Base-by-base conservation (phyloP, 805 yeast genomes). In the Hanseniaspora guilliermondii region DNA sequence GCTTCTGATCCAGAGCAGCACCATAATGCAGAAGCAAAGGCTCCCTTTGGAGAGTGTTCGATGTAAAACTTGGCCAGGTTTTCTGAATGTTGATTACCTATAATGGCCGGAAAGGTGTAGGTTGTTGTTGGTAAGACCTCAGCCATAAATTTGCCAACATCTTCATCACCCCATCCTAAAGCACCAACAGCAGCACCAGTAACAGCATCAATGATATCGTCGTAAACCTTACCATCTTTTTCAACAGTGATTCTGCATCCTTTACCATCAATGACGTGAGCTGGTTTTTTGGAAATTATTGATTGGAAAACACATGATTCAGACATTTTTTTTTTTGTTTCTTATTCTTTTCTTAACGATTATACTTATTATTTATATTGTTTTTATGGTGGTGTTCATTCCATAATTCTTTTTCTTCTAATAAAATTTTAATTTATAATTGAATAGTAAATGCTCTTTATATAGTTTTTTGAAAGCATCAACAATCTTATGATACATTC, bases 1-100 rank as follows among this genome's bases (percentile, higher is more conserved):
- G 83, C 78, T 65, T 80, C 86, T 25, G 84, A 72, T 19, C 87
- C 87, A 8, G 83, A 76, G 58, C 80, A 77, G 56, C 77, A 73
- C 66, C 82, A 71, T 45, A 71, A 58, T 16, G 73, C 76, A 25
- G 73, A 66, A 4, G 65, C 57, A 56, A 72, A 73, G 11, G 67
- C 72, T 40, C 65, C 68, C 37, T 66, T 60, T 53, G 74, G 73
- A 19, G 74, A 69, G 48, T 65, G 63, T 4, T 68, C 70, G 56
- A 72, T 65, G 49, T 70, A 74, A 65, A 68, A 72, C 50, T 70
- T 62, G 24, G 76, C 70, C 52, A 75, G 61, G 11, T 68, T 70
- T 58, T 75, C 78, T 27, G 76, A 71, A 4, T 68, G 62, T 53
- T 67, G 64, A 60, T 71, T 73, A 53, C 70, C 60, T 33, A 64